phyloP scores from a whole-genome alignment of 2,329 filamentous ascomycete species.

The Fonsecaea erecta region DNA sequence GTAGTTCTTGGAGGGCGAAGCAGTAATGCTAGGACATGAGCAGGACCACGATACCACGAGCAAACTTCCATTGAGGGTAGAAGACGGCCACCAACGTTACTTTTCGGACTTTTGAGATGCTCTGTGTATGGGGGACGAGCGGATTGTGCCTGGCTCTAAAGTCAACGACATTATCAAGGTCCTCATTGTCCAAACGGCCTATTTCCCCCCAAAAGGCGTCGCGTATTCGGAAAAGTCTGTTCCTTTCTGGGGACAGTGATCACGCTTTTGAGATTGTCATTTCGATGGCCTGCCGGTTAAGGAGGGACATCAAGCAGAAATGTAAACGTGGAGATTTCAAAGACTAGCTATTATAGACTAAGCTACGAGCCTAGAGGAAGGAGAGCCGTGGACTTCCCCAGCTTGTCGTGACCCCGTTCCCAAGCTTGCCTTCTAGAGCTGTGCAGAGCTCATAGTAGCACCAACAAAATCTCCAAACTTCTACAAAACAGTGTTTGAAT shows the following conservation, averaged over 20 bases:
- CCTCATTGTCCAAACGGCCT: neutral
- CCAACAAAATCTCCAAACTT: neutral
- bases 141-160: neutral
- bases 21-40: constrained; percentile 10
- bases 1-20: constrained; percentile 33
- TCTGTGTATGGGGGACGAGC: neutral
- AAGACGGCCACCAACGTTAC: neutral
- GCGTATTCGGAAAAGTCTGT: neutral
- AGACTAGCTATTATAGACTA: too few species aligned
- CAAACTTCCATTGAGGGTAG: too few species aligned
- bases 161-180: neutral
- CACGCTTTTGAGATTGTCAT: neutral
- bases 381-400: too few species aligned
- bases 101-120: neutral
- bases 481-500: too few species aligned
- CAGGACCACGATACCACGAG: neutral
- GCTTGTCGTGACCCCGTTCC: too few species aligned
- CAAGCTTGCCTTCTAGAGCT: too few species aligned
- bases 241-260: neutral
- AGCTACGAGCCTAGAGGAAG: too few species aligned
- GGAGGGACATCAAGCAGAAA: neutral
- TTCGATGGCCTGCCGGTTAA: neutral
- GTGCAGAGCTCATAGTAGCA: neutral
- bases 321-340: neutral
- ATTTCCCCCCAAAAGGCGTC: neutral